Percentiles rank a stretch among this genome's conserved stretches.
Conservation (phyloP, 805 yeast species). For the Hanseniaspora mollemarum region DNA sequence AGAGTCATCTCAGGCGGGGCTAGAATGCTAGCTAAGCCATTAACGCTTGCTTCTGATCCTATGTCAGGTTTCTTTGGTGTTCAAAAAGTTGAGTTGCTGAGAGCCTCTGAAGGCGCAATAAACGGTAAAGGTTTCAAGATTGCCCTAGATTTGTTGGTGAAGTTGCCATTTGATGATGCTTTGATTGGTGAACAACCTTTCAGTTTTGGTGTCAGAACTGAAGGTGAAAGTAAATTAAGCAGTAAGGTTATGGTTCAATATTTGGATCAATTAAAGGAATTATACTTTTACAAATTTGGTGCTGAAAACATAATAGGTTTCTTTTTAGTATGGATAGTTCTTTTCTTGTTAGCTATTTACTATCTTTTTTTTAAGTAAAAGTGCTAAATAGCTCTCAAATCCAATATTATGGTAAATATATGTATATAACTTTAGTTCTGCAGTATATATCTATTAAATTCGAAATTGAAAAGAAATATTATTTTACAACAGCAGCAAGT, state of each 20-base stretch:
- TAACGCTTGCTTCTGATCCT: constrained; percentile 43
- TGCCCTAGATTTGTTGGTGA: constrained; percentile 39
- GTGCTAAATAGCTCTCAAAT: not conserved
- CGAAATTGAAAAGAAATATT: too few relatives aligned
- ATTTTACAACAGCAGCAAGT: too few relatives aligned
- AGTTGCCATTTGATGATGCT: constrained; percentile 34
- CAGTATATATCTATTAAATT: too few relatives aligned
- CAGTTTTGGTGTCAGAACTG: constrained; percentile 44
- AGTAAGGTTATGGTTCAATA: constrained; percentile 41
- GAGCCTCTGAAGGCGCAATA: constrained; percentile 30
- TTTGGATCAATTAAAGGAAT: constrained; percentile 36
- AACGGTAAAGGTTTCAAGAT: constrained; percentile 40
- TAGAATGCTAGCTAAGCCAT: constrained; percentile 38
- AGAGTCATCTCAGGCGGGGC: constrained; percentile 42
- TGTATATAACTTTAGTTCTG: too few relatives aligned
- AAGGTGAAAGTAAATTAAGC: constrained; percentile 41
- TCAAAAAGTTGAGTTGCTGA: constrained; percentile 35
- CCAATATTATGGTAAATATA: not conserved
- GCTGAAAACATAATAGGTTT: constrained; percentile 30
- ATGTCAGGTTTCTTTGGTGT: constrained; percentile 45
- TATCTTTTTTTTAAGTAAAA: constrained; percentile 19
- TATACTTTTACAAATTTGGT: constrained; percentile 39
- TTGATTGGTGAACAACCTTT: constrained; percentile 39
- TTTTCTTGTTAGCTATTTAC: constrained; percentile 27
- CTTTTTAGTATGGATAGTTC: constrained; percentile 26